Percentiles rank a stretch among this genome's conserved stretches.
Conservation (phyloP, 257 asterid genomes). For the Solanum chmielewskii region DNA sequence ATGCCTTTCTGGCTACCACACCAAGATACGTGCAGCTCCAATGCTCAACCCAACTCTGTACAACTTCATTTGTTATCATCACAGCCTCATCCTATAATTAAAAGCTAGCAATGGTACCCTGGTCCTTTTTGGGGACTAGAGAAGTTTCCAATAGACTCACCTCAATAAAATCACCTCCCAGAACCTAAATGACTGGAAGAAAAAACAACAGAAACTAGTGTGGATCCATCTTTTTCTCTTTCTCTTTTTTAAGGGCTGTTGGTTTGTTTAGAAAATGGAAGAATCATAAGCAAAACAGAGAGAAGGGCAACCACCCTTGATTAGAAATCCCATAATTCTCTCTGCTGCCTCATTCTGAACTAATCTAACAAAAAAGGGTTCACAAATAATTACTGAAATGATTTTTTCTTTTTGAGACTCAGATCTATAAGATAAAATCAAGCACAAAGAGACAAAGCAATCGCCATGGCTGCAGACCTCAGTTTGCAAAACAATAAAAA, state of each 20-base stretch:
- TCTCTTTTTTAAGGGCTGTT: not conserved
- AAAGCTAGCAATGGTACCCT: not conserved
- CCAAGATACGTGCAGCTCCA: not conserved
- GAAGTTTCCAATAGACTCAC: not conserved
- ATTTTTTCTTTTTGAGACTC: not conserved
- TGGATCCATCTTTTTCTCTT: not conserved
- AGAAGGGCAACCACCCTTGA: constrained; percentile 46
- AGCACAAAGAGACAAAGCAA: not conserved
- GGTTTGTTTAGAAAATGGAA: not conserved
- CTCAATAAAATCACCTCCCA: not conserved
- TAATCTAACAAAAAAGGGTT: not conserved
- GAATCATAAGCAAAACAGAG: constrained; percentile 19
- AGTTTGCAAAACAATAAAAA: not conserved
- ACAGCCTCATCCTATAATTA: not conserved
- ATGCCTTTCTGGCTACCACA: not conserved
- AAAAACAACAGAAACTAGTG: not conserved
- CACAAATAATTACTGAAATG: not conserved
- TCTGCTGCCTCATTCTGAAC: not conserved
- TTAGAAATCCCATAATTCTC: constrained; percentile 5
- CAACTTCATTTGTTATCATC: not conserved
- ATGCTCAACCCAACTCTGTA: not conserved
- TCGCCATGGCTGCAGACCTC: not conserved
- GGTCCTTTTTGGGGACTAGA: not conserved
- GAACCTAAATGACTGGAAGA: not conserved
- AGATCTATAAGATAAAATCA: not conserved